A percentile compares a stretch with the other conserved stretches of the same genome.
phyloP scores from a whole-genome alignment of 495 filamentous ascomycete species.

The Aspergillus incahuasiensis region DNA sequence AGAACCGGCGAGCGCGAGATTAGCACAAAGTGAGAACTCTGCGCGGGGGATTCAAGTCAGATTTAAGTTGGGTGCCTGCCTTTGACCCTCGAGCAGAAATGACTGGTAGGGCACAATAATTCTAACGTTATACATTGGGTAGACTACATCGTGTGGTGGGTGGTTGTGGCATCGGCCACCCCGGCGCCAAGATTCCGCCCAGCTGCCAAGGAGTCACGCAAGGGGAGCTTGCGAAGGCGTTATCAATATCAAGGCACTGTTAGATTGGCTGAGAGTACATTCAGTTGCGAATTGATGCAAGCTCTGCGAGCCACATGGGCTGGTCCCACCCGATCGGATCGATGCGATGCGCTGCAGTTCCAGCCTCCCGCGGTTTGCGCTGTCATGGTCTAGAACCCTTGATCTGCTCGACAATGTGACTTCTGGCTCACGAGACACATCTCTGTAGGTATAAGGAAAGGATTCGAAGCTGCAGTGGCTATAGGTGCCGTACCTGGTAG shows the following conservation, averaged over 20 bases:
- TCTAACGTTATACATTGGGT: too few relatives aligned
- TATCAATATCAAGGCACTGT: neutral
- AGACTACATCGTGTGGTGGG: neutral
- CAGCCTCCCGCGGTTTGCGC: neutral
- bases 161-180: neutral
- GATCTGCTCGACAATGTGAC: too few relatives aligned
- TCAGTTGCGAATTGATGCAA: neutral
- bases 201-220: slow-evolving; percentile 1
- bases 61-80: too few relatives aligned
- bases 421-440: too few relatives aligned
- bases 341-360: neutral
- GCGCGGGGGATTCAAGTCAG: too few relatives aligned
- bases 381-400: neutral
- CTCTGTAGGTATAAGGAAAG: too few relatives aligned
- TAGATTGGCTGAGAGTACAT: neutral
- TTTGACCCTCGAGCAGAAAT: too few relatives aligned
- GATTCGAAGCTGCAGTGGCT: too few relatives aligned
- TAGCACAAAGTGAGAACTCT: slow-evolving; percentile 1
- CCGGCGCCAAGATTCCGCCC: neutral
- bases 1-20: neutral
- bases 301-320: neutral
- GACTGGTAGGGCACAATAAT: too few relatives aligned
- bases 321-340: neutral
- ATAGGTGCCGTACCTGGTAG: too few relatives aligned
- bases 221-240: neutral